These are phyloP conservation scores for Leccinum huronense DNA, from an alignment of 1,284 basidiomycete species.

Conservation along the genomic window DNA sequence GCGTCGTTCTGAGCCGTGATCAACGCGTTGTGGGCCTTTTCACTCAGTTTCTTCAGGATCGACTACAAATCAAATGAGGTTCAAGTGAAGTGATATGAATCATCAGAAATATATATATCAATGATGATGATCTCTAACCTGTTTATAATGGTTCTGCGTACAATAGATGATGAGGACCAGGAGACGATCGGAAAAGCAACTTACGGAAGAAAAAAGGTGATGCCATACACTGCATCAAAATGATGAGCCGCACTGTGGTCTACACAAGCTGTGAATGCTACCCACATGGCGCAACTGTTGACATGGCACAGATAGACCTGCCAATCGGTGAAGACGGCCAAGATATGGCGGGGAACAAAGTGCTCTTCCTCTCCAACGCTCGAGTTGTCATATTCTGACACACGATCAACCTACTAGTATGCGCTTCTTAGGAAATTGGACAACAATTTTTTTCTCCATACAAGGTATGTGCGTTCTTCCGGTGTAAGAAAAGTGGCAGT, in stretches of 20 bases:
- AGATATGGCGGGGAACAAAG: constrained; percentile 40
- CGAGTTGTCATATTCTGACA: constrained; percentile 54
- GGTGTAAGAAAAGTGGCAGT: constrained; percentile 48
- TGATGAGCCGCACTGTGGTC: constrained; percentile 4
- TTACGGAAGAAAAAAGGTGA: constrained; percentile 66
- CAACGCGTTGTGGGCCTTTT: constrained; percentile 55
- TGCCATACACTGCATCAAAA: constrained; percentile 46
- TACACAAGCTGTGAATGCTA: constrained; percentile 8
- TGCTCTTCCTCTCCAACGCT: constrained; percentile 56
- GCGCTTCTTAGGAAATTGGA: neutral
- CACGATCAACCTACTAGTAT: neutral
- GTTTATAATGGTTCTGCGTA: constrained; percentile 58
- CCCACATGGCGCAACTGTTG: constrained; percentile 58
- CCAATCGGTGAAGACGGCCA: constrained; percentile 60
- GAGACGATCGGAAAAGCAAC: constrained; percentile 24
- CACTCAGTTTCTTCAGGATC: constrained; percentile 52
- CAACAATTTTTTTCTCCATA: constrained; percentile 55
- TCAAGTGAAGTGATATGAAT: constrained; percentile 4
- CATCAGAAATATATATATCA: neutral
- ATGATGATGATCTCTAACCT: constrained; percentile 37
- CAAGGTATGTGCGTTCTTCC: constrained; percentile 45
- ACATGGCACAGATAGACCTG: constrained; percentile 56
- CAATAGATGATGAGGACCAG: too few relatives aligned
- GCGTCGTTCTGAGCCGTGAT: constrained; percentile 38
- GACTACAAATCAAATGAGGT: constrained; percentile 37